Percentiles rank a stretch among this genome's conserved stretches.
Evolutionary conservation across 768 basidiomycete species (phyloP).

Genomic region (Cystofilobasidium bisporidii): DNA sequence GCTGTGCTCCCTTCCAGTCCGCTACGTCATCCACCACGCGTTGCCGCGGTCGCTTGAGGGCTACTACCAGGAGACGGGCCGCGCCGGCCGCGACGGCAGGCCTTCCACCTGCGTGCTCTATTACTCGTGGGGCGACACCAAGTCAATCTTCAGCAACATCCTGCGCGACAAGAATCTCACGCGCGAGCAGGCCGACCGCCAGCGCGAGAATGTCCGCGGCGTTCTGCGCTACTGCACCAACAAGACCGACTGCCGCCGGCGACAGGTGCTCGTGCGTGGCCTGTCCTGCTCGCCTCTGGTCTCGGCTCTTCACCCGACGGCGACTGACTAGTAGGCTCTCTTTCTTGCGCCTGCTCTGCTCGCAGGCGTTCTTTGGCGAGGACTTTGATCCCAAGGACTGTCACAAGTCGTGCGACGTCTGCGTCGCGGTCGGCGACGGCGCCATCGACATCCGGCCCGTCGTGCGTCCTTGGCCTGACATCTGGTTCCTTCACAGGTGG

Average conservation of each 20-base stretch:
- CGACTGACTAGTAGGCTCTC: too few relatives aligned
- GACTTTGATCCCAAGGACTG: conserved; percentile 61
- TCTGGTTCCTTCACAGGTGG: not conserved
- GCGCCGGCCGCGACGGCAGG: conserved; percentile 83
- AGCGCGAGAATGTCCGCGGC: conserved; percentile 53
- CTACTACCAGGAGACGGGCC: conserved; percentile 92
- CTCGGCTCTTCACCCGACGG: not conserved
- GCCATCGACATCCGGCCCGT: conserved; percentile 50
- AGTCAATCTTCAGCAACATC: conserved; percentile 53
- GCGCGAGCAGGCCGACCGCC: conserved; percentile 56
- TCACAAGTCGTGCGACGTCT: conserved; percentile 70
- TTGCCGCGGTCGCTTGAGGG: conserved; percentile 76
- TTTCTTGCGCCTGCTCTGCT: not conserved
- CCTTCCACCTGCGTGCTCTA: conserved; percentile 74
- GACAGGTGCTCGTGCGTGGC: conserved; percentile 53
- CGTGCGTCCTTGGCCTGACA: conserved; percentile 6
- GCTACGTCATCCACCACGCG: conserved; percentile 81
- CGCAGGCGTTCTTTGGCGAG: conserved; percentile 66
- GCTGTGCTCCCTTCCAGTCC: conserved; percentile 47
- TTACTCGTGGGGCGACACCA: conserved; percentile 45
- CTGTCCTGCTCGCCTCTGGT: not conserved
- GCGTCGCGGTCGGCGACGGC: conserved; percentile 47
- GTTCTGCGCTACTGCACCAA: conserved; percentile 76
- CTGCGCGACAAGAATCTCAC: conserved; percentile 46
- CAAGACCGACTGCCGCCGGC: conserved; percentile 72